Percentiles rank a stretch among this genome's conserved stretches.
Evolutionary conservation across 2,329 filamentous ascomycete genomes (phyloP).

Genomic region (Neoscytalidium dimidiatum): DNA sequence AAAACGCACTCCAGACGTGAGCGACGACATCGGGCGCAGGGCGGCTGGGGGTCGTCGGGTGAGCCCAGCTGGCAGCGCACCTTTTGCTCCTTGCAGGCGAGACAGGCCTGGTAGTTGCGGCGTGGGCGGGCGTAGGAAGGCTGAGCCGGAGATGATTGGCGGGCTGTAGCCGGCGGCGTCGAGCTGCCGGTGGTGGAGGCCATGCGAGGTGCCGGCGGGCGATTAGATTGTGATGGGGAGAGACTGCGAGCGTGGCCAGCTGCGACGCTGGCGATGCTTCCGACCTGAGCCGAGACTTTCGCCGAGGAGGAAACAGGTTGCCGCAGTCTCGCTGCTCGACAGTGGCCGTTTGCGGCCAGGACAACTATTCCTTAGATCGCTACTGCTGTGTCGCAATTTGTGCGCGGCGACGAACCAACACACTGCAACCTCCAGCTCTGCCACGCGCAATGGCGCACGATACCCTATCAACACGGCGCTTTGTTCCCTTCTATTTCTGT

Average conservation of each 20-base stretch:
- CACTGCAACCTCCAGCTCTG: too few species aligned
- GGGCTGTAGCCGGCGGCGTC: neutral
- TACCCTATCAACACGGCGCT: too few species aligned
- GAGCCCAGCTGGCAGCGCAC: conserved; percentile 9
- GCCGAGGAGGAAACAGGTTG: too few species aligned
- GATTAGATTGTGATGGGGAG: neutral
- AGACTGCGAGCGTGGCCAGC: too few species aligned
- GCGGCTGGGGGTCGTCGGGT: conserved; percentile 2
- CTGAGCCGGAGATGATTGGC: neutral
- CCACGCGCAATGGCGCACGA: too few species aligned
- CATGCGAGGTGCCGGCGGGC: too few species aligned
- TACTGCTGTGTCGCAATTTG: too few species aligned
- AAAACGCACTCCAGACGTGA: neutral
- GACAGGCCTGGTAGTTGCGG: conserved; percentile 12
- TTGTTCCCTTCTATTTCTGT: too few species aligned
- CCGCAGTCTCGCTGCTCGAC: too few species aligned
- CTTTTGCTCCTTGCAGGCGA: conserved; percentile 9
- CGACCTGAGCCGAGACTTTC: neutral
- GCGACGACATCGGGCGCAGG: neutral
- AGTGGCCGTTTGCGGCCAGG: too few species aligned
- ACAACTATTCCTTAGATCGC: too few species aligned
- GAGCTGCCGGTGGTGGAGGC: neutral
- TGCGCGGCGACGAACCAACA: too few species aligned
- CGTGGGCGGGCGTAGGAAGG: neutral
- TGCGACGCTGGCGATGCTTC: neutral